phyloP scores from a whole-genome alignment of 495 filamentous ascomycete species.

The Hypoxylon subgilvum region DNA sequence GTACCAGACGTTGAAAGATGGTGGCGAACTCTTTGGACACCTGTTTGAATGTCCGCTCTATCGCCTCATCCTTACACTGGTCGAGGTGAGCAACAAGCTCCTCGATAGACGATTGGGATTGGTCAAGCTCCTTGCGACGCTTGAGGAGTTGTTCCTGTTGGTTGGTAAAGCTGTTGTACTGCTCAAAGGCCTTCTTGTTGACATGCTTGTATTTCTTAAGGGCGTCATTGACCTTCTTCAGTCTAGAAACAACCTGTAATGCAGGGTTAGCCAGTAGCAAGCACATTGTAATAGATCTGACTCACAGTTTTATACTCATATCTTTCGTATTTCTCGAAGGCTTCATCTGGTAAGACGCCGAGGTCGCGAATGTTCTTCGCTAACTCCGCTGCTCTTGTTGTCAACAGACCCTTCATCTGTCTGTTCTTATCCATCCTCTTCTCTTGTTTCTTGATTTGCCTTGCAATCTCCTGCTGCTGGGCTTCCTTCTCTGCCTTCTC shows the following conservation, averaged over 20 bases:
- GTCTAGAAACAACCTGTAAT: slow-evolving; percentile 72
- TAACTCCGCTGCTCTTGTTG: slow-evolving; percentile 76
- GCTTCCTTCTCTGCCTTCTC: slow-evolving; percentile 70
- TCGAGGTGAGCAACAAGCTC: slow-evolving; percentile 91
- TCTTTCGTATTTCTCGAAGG: slow-evolving; percentile 87
- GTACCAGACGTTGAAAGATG: slow-evolving; percentile 94
- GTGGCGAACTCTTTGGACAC: slow-evolving; percentile 88
- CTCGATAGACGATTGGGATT: slow-evolving; percentile 80
- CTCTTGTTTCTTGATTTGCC: slow-evolving; percentile 83
- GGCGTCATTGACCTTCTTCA: slow-evolving; percentile 90
- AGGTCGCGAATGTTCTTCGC: slow-evolving; percentile 88
- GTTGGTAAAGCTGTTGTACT: slow-evolving; percentile 95
- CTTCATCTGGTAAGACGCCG: slow-evolving; percentile 91
- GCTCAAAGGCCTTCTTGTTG: slow-evolving; percentile 99
- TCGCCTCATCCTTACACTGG: slow-evolving; percentile 92
- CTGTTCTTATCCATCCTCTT: slow-evolving; percentile 92
- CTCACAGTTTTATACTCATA: slow-evolving; percentile 74
- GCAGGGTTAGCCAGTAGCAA: slow-evolving; percentile 8
- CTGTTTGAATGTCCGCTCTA: slow-evolving; percentile 97
- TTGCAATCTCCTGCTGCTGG: slow-evolving; percentile 74
- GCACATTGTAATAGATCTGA: slow-evolving; percentile 6
- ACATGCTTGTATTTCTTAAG: slow-evolving; percentile 96
- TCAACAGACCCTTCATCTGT: slow-evolving; percentile 79
- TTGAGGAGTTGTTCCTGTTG: slow-evolving; percentile 83
- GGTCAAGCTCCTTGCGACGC: slow-evolving; percentile 83